Conservation (phyloP, 805 yeast species). For the Tetrapisispora arboricola region DNA sequence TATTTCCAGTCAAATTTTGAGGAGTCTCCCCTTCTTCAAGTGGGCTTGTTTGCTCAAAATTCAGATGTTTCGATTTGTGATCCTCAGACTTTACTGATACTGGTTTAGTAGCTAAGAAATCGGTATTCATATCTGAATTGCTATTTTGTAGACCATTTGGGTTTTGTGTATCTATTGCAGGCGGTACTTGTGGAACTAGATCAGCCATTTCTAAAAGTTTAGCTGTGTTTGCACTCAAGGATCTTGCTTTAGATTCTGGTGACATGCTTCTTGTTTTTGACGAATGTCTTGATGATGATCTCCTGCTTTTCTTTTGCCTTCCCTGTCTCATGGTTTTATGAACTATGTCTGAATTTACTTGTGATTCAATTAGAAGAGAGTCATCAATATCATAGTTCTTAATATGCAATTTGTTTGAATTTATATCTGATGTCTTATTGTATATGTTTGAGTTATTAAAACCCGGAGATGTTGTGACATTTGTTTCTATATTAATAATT, state of each 20-base stretch:
- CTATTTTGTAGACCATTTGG: too few relatives aligned
- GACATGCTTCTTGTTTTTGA: conserved; percentile 13
- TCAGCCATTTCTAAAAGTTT: conserved; percentile 24
- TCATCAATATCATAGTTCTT: not conserved
- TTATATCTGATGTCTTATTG: not conserved
- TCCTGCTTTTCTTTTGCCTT: conserved; percentile 16
- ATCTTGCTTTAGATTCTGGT: conserved; percentile 24
- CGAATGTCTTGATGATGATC: conserved; percentile 11
- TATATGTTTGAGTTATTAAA: not conserved
- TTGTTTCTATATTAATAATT: conserved; percentile 1
- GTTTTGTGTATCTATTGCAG: not conserved
- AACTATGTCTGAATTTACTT: not conserved
- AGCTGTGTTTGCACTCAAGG: conserved; percentile 26
- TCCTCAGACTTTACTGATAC: not conserved
- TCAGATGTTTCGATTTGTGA: not conserved
- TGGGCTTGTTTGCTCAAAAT: conserved; percentile 1
- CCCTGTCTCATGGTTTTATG: conserved; percentile 23
- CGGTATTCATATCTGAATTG: too few relatives aligned
- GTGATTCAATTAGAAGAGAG: not conserved
- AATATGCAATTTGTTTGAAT: not conserved
- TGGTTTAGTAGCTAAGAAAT: too few relatives aligned
- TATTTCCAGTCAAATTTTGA: conserved; percentile 1
- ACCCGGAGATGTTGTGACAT: not conserved
- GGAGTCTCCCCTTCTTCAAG: conserved; percentile 12
- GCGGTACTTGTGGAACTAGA: conserved; percentile 3